Conservation (phyloP, 768 basidiomycete genomes). For the Phaeotremella skinneri region DNA sequence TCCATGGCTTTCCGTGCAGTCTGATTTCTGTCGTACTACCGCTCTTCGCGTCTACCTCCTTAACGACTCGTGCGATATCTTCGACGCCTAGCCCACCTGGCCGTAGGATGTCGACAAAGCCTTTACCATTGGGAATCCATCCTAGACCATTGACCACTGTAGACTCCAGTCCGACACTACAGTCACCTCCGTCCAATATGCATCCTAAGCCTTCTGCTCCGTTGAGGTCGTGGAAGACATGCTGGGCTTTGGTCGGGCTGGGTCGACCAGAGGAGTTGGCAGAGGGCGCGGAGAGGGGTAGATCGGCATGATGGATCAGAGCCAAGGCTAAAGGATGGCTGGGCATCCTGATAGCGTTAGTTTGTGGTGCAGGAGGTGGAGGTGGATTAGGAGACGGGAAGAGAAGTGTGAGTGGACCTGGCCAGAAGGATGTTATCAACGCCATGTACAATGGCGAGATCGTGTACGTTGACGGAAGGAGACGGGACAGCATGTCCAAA, state of each 20-base stretch:
- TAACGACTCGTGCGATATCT: conserved; percentile 66
- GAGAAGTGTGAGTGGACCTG: conserved; percentile 85
- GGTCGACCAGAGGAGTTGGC: conserved; percentile 94
- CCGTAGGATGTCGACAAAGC: conserved; percentile 71
- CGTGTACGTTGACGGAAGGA: conserved; percentile 67
- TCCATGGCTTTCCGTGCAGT: conserved; percentile 46
- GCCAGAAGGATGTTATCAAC: conserved; percentile 87
- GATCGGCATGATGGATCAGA: conserved; percentile 69
- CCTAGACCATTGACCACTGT: conserved; percentile 85
- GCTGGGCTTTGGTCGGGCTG: conserved; percentile 83
- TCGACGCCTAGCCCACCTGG: conserved; percentile 93
- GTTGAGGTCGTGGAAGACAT: conserved; percentile 72
- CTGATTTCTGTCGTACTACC: conserved; percentile 49
- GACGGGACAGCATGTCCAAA: conserved; percentile 68
- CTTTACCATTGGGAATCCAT: conserved; percentile 51
- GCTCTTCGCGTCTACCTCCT: conserved; percentile 46
- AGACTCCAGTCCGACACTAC: conserved; percentile 87
- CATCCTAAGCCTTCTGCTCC: conserved; percentile 56
- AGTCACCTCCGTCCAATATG: conserved; percentile 89
- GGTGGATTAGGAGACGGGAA: conserved; percentile 67
- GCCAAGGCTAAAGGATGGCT: conserved; percentile 89
- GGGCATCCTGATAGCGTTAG: conserved; percentile 84
- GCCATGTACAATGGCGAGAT: conserved; percentile 66
- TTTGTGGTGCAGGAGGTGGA: conserved; percentile 42
- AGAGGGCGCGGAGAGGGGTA: conserved; percentile 88